Conservation (phyloP, 1,284 basidiomycete genomes). For the Papiliotrema laurentii region DNA sequence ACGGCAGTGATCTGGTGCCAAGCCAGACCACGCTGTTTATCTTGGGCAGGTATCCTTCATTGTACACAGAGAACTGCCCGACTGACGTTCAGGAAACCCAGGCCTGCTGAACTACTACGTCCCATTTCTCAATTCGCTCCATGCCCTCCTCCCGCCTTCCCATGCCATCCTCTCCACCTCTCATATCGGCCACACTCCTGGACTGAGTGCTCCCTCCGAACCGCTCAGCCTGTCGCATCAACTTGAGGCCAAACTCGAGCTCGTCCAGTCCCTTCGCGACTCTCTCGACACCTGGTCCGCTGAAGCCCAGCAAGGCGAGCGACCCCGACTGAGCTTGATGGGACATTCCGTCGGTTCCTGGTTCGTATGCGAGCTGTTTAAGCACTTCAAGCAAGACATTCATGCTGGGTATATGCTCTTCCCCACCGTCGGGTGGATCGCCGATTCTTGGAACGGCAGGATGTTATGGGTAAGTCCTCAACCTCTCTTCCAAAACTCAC, state of each 20-base stretch:
- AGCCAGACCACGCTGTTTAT: conserved; percentile 33
- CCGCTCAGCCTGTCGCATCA: conserved; percentile 35
- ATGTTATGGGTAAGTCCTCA: conserved; percentile 33
- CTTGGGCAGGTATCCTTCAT: conserved; percentile 21
- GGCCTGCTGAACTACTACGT: conserved; percentile 46
- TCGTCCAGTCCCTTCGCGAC: conserved; percentile 20
- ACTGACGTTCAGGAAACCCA: conserved; percentile 39
- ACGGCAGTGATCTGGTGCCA: conserved; percentile 9
- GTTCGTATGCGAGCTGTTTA: conserved; percentile 38
- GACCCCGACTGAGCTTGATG: conserved; percentile 32
- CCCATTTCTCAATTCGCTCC: conserved; percentile 39
- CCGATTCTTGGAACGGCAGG: conserved; percentile 38
- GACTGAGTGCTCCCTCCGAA: conserved; percentile 13
- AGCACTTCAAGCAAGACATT: conserved; percentile 14
- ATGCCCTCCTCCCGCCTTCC: conserved; percentile 31
- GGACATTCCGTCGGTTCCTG: conserved; percentile 46
- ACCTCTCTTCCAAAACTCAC: not conserved
- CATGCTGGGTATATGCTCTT: conserved; percentile 33
- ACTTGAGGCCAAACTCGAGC: conserved; percentile 42
- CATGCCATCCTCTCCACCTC: conserved; percentile 42
- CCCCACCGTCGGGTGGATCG: conserved; percentile 43
- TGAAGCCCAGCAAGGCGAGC: conserved; percentile 2
- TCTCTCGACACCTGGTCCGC: conserved; percentile 27
- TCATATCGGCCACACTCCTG: conserved; percentile 43
- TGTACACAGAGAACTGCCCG: not conserved